Base-by-base conservation (phyloP, 2,329 filamentous ascomycete genomes). In the Biscogniauxia sp. region DNA sequence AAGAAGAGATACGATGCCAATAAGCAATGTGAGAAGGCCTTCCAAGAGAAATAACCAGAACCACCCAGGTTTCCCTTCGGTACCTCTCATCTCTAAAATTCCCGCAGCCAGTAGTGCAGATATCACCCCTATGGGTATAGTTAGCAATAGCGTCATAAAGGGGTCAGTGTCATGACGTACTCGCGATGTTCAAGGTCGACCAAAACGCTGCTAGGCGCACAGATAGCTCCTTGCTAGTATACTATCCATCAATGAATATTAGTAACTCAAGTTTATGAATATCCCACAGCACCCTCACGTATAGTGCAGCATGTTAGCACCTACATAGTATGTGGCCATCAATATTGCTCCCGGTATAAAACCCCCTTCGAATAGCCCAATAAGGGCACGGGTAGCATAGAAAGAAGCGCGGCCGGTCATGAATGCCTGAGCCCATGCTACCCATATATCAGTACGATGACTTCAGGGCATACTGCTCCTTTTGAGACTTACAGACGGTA, bases 151-250 rank as follows among this genome's bases (percentile, higher is more conserved):
- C 11, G 8, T 13, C 28, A 54, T 37, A 8, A 15, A 20, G 8
- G 11, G 23, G n/a, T 49, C 20, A 13, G 19, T 41, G 7, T 15
- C 20, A 28, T 53, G 3, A 52, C 57, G 20, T 59, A 59, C 57
- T 52, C 26, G 57, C 83, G 0, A 78, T 79, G 59, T 83, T 82
- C 13, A 89, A 85, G 0, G 88, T 82, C 0, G 86, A 85, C 90
- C 89, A 93, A 76, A 92, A 92, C 73, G 80, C 85, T 66, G 85
- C 84, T 19, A 93, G 76, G 1, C 90, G 83, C 11, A 83, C 81
- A 0, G 89, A 88, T 0, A 93, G 78, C 71, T 93, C 90, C 56
- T 81, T 81, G 0, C 85, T 85, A 53, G 85, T 92, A 76, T 92
- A 93, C 74, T 59, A 20, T 45, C 11, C 17, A 45, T 54, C 4